Percentiles rank a stretch among this genome's conserved stretches.
These are phyloP conservation scores for Scleroderma bovista DNA, from an alignment of 768 basidiomycete genomes.

Conservation along the genomic window DNA sequence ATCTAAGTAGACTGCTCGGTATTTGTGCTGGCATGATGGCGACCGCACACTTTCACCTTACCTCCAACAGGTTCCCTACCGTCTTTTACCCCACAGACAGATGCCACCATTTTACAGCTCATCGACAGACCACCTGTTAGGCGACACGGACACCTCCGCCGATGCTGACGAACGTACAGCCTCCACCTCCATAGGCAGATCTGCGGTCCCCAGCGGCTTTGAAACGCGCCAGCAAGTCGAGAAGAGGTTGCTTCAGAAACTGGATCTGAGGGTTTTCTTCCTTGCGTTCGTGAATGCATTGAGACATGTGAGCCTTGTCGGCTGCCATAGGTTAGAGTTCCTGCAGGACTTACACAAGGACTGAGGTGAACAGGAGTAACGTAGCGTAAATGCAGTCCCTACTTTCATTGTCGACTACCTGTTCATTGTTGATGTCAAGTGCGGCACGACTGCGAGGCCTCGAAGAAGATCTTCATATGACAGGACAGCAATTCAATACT, in stretches of 20 bases:
- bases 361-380: constrained; percentile 59
- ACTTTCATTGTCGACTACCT: neutral
- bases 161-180: too few species aligned
- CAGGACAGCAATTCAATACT: constrained; percentile 55
- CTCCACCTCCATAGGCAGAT: neutral
- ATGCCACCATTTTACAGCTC: too few species aligned
- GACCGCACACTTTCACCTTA: too few species aligned
- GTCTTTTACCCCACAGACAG: too few species aligned
- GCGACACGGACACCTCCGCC: too few species aligned
- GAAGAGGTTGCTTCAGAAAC: constrained; percentile 9
- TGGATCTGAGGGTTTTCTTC: constrained; percentile 25
- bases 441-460: constrained; percentile 65
- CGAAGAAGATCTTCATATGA: constrained; percentile 53
- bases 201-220: too few species aligned
- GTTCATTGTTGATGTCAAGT: constrained; percentile 24
- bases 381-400: constrained; percentile 38
- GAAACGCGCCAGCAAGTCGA: neutral
- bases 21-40: too few species aligned
- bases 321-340: neutral
- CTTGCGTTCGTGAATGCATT: constrained; percentile 14
- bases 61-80: too few species aligned
- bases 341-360: neutral
- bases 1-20: too few species aligned
- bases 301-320: constrained; percentile 12
- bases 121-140: too few species aligned